A percentile compares a stretch with the other conserved stretches of the same genome.
These are phyloP conservation scores for Solanum hybrid DNA, from an alignment of 305 asterid genomes.

Conservation along the genomic window DNA sequence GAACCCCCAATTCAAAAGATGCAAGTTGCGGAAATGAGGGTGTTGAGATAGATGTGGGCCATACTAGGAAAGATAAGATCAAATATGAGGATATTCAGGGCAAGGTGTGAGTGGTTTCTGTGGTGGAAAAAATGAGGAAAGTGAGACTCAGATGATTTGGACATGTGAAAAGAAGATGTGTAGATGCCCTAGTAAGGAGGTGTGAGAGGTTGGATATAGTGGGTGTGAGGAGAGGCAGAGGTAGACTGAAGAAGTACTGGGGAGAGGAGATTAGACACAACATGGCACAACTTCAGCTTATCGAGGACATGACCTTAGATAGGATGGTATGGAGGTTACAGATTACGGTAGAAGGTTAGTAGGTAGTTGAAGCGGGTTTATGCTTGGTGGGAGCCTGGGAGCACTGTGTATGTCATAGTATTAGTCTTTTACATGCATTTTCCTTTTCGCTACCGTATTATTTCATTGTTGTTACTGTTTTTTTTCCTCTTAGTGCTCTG, in stretches of 20 bases:
- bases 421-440: background rate
- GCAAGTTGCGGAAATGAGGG: background rate
- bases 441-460: background rate
- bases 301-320: background rate
- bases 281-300: background rate
- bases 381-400: background rate
- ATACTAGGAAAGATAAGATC: background rate
- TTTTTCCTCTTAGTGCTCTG: background rate
- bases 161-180: background rate
- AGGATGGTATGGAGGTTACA: background rate
- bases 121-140: background rate
- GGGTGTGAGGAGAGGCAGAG: background rate
- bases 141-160: background rate
- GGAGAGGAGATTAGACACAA: background rate
- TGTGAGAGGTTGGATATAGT: background rate
- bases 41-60: background rate
- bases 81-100: background rate
- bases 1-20: background rate
- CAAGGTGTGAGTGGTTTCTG: background rate
- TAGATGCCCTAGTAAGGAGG: background rate
- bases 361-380: background rate
- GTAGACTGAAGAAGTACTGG: background rate
- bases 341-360: background rate
- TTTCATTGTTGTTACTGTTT: background rate
- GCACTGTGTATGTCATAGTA: background rate